Evolutionary conservation across 2,329 filamentous ascomycete species (phyloP).

Genomic region (Colletotrichum tropicale): DNA sequence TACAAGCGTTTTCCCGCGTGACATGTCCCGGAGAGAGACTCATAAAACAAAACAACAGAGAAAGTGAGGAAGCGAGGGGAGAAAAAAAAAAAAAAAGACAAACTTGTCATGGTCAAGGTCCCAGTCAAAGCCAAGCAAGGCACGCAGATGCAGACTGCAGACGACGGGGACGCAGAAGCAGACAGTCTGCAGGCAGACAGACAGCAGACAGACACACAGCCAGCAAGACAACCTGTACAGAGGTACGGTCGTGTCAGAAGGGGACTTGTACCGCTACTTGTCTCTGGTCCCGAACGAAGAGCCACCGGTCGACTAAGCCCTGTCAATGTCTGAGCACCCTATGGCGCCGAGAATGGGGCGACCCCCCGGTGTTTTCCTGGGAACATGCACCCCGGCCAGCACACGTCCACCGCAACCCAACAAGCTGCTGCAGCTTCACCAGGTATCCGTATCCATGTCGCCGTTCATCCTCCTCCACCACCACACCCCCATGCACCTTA

Average conservation of each 20-base stretch:
- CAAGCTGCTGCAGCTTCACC: constrained; percentile 8
- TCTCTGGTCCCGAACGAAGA: constrained; percentile 6
- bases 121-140: constrained; percentile 7
- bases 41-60: background rate
- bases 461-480: constrained; percentile 17
- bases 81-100: background rate
- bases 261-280: constrained; percentile 17
- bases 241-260: constrained; percentile 3
- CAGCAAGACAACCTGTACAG: background rate
- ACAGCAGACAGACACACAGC: background rate
- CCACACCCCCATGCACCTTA: constrained; percentile 19
- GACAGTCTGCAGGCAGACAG: background rate
- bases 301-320: constrained; percentile 18
- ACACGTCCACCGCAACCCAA: constrained; percentile 18
- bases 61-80: background rate
- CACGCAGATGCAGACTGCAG: background rate
- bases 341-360: constrained; percentile 11
- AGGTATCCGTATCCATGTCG: constrained; percentile 14
- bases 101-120: constrained; percentile 6
- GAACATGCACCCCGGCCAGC: constrained; percentile 16
- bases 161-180: background rate
- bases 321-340: constrained; percentile 21
- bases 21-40: background rate
- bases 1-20: constrained; percentile 1
- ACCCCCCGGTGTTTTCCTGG: constrained; percentile 16